phyloP scores from a whole-genome alignment of 2,329 filamentous ascomycete genomes.

The Nemania diffusa region DNA sequence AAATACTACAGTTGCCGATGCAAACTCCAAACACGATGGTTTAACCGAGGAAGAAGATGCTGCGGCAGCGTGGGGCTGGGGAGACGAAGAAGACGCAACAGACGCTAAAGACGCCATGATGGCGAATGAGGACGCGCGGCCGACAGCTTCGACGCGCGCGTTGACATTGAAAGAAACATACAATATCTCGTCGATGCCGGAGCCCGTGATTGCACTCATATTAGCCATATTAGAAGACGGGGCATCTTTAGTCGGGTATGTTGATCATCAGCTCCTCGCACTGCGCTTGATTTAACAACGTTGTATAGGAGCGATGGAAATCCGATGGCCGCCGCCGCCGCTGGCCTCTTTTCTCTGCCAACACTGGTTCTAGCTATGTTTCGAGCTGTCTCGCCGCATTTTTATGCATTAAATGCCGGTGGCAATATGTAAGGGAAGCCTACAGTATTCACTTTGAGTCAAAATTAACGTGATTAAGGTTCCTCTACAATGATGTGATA shows the following conservation, averaged over 20 bases:
- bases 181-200: conserved; percentile 87
- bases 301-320: conserved; percentile 56
- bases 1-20: conserved; percentile 66
- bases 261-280: conserved; percentile 14
- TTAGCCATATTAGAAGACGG: conserved; percentile 69
- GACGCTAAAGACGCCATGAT: conserved; percentile 44
- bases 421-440: conserved; percentile 69
- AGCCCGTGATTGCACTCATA: conserved; percentile 77
- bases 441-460: neutral
- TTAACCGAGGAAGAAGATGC: conserved; percentile 51
- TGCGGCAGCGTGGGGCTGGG: conserved; percentile 86
- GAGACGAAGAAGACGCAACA: conserved; percentile 68
- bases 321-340: conserved; percentile 73
- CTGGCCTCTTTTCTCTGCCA: conserved; percentile 76
- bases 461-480: conserved; percentile 57
- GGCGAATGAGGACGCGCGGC: conserved; percentile 24
- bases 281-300: conserved; percentile 23
- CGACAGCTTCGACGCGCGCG: conserved; percentile 61
- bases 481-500: conserved; percentile 73
- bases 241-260: conserved; percentile 64
- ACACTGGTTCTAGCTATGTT: conserved; percentile 82
- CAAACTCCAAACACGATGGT: conserved; percentile 45
- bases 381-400: conserved; percentile 77
- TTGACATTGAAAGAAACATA: conserved; percentile 87
- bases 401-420: conserved; percentile 71